Evolutionary conservation across 106 monocot species (phyloP).

Genomic region (Dendrobium huoshanense): DNA sequence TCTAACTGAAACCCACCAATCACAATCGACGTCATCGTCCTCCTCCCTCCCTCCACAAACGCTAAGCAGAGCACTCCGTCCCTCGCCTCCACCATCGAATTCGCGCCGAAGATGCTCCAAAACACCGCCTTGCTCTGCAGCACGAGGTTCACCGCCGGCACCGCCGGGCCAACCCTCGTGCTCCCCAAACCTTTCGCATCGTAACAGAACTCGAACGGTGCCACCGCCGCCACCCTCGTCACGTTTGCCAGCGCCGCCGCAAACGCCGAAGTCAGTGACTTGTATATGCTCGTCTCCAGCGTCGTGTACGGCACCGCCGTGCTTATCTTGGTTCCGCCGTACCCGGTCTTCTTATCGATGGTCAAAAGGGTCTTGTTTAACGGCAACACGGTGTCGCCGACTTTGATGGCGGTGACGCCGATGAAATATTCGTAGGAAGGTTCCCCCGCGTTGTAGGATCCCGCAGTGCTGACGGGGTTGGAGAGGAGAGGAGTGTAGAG

Average conservation of each 20-base stretch:
- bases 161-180: conserved; percentile 48
- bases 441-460: conserved; percentile 26
- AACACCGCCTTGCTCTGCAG: conserved; percentile 22
- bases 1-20: conserved; percentile 63
- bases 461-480: conserved; percentile 65
- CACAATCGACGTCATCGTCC: conserved; percentile 45
- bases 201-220: conserved; percentile 48
- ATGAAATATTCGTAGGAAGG: conserved; percentile 68
- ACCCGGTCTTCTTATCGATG: conserved; percentile 34
- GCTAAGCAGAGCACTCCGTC: conserved; percentile 43
- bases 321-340: conserved; percentile 68
- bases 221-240: conserved; percentile 17
- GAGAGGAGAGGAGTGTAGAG: conserved; percentile 58
- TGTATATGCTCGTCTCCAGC: conserved; percentile 45
- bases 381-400: conserved; percentile 27
- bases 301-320: conserved; percentile 43
- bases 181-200: conserved; percentile 11
- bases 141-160: conserved; percentile 50
- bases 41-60: conserved; percentile 50
- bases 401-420: conserved; percentile 39
- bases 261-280: conserved; percentile 33
- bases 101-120: conserved; percentile 48
- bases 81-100: conserved; percentile 57
- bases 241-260: conserved; percentile 5
- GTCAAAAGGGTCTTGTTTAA: conserved; percentile 33